Evolutionary conservation across 2,329 filamentous ascomycete species (phyloP).

Genomic region (Venturia pyrina): DNA sequence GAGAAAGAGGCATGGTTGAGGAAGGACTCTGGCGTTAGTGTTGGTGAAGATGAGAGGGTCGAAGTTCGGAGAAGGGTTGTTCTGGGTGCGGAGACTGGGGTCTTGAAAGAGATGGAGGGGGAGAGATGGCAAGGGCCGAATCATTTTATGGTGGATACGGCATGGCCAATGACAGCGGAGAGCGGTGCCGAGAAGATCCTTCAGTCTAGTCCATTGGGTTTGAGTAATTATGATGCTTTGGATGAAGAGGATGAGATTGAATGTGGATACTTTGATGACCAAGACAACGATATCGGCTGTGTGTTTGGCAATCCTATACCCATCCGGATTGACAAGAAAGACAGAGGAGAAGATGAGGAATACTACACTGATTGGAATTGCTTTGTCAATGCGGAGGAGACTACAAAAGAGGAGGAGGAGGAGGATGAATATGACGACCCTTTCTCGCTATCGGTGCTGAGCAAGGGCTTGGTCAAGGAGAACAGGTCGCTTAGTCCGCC

Average conservation of each 20-base stretch:
- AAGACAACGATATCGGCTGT: neutral
- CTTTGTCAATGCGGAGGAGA: neutral
- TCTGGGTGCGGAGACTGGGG: neutral
- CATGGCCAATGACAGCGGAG: neutral
- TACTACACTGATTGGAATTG: conserved; percentile 11
- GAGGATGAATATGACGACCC: conserved; percentile 10
- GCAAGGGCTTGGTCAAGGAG: neutral
- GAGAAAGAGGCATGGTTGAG: conserved; percentile 4
- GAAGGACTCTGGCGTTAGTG: conserved; percentile 10
- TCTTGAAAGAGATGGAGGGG: conserved; percentile 19
- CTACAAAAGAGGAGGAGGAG: conserved; percentile 6
- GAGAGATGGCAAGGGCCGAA: conserved; percentile 10
- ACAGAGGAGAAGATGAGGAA: neutral
- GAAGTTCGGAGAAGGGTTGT: neutral
- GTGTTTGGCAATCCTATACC: neutral
- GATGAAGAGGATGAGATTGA: conserved; percentile 25
- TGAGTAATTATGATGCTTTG: conserved; percentile 35
- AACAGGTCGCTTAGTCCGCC: conserved; percentile 10
- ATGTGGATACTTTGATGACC: conserved; percentile 1
- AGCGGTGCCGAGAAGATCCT: conserved; percentile 12
- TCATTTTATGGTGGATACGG: neutral
- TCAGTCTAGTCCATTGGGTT: conserved; percentile 29
- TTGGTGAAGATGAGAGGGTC: conserved; percentile 8
- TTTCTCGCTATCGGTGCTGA: neutral
- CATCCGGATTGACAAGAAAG: neutral